Conservation (phyloP, 225 moss, liverwort and hornwort genomes). For the Pseudoscleropodium purum region DNA sequence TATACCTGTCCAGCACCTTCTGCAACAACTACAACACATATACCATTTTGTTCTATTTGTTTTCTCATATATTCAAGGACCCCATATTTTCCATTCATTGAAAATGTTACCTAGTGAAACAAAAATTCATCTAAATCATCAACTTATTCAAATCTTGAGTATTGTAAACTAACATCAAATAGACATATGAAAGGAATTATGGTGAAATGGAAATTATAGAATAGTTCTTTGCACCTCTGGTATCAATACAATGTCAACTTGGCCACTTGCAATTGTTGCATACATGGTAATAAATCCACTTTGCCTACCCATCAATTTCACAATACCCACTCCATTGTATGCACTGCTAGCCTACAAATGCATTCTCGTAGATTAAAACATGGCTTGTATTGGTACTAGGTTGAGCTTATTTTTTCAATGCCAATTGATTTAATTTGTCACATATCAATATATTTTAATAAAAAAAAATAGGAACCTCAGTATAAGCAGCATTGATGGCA, state of each 20-base stretch:
- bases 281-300: conserved; percentile 96
- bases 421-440: background rate
- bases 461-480: conserved; percentile 33
- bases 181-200: background rate
- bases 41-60: conserved; percentile 72
- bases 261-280: conserved; percentile 92
- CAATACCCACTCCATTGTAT: conserved; percentile 80
- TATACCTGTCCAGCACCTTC: conserved; percentile 89
- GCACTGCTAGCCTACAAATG: conserved; percentile 70
- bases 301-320: conserved; percentile 90
- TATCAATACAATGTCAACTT: conserved; percentile 88
- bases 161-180: background rate
- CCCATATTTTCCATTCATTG: conserved; percentile 64
- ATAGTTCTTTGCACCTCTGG: conserved; percentile 42
- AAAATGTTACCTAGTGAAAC: conserved; percentile 50
- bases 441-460: background rate
- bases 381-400: background rate
- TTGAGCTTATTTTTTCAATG: rapidly evolving
- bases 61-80: conserved; percentile 73
- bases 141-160: background rate
- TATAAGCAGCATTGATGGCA: conserved; percentile 87
- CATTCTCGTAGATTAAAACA: background rate
- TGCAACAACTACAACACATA: conserved; percentile 86
- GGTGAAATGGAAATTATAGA: background rate
- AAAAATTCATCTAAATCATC: background rate